phyloP scores from a whole-genome alignment of 2,329 filamentous ascomycete species.

The Cladophialophora carrionii region DNA sequence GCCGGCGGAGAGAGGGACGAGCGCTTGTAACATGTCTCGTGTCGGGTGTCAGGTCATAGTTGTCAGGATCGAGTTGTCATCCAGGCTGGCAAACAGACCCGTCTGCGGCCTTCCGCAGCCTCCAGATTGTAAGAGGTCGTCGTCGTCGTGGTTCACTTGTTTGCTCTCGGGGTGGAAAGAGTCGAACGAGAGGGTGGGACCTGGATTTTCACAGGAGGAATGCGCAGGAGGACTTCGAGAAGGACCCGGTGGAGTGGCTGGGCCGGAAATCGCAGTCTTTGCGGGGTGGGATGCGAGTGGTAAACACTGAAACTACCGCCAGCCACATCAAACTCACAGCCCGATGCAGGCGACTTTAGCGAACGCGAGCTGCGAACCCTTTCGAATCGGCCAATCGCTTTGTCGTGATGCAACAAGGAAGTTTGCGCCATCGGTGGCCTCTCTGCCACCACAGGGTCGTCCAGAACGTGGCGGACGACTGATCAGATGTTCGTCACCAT shows the following conservation, averaged over 20 bases:
- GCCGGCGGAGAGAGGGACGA: constrained; percentile 24
- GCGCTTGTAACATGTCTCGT: constrained; percentile 26
- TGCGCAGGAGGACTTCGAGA: constrained; percentile 6
- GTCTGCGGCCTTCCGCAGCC: constrained; percentile 31
- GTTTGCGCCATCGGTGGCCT: constrained; percentile 23
- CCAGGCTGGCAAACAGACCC: constrained; percentile 32
- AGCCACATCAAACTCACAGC: constrained; percentile 24
- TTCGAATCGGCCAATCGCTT: constrained; percentile 18
- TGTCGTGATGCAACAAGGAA: constrained; percentile 4
- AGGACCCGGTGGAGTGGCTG: constrained; percentile 12
- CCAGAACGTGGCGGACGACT: neutral
- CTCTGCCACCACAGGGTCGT: neutral
- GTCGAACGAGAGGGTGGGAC: neutral
- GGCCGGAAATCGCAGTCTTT: constrained; percentile 10
- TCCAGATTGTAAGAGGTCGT: constrained; percentile 1
- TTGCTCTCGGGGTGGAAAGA: constrained; percentile 7
- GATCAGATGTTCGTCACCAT: neutral
- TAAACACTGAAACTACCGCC: constrained; percentile 22
- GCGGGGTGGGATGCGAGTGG: constrained; percentile 12
- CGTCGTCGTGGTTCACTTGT: constrained; percentile 14
- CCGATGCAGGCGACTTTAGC: constrained; percentile 20
- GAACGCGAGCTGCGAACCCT: constrained; percentile 17
- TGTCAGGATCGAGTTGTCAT: constrained; percentile 20
- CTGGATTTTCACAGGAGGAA: constrained; percentile 1
- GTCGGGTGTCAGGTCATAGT: constrained; percentile 31